Evolutionary conservation across 371 early-diverging fungal species (phyloP), one percentile per base, ranked within the genome.

Genomic region (Capillidium rhysosporum): DNA sequence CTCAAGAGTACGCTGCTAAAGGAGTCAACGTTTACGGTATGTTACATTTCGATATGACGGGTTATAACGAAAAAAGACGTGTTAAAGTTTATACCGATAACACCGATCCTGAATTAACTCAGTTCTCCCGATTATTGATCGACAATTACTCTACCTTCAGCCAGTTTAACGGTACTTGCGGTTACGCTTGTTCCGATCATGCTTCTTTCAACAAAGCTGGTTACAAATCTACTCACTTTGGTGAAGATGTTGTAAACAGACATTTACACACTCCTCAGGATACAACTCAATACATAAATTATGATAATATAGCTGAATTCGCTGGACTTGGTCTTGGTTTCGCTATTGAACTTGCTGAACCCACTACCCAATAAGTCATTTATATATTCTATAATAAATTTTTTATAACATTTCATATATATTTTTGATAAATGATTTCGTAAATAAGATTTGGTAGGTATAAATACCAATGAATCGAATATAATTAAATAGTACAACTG

Each of bases 121-220:
- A 69, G 4, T 77, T 86, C 61, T 60, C 89, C 45, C 65, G 69
- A 53, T 56, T 57, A 46, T 49, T 73, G 38, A 65, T 73, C 43
- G 67, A 60, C 16, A 56, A 52, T 40, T 80, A 59, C 21, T 1
- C 21, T 0, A 34, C 34, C 9, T 29, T n/a, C n/a, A 24, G 12
- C 21, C 40, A 12, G 18, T 30, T 12, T 1, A 18, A 48, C 1
- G 38, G 40, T 14, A 62, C 73, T 58, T 86, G 86, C 62, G 86
- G 89, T 25, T 84, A 82, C 66, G 80, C 60, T 40, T 70, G 70
- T 68, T 70, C 78, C 56, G 92, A 94, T 66, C 92, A 94, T 59
- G 89, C 91, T 12, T 81, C 87, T 18, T 94, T 88, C 88, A 75
- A 71, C 57, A 73, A 81, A 57, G 75, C 76, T 20, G 88, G 88